Evolutionary conservation across 352 stramenopile genomes (phyloP).

Genomic region (Pythium pyrilobum): DNA sequence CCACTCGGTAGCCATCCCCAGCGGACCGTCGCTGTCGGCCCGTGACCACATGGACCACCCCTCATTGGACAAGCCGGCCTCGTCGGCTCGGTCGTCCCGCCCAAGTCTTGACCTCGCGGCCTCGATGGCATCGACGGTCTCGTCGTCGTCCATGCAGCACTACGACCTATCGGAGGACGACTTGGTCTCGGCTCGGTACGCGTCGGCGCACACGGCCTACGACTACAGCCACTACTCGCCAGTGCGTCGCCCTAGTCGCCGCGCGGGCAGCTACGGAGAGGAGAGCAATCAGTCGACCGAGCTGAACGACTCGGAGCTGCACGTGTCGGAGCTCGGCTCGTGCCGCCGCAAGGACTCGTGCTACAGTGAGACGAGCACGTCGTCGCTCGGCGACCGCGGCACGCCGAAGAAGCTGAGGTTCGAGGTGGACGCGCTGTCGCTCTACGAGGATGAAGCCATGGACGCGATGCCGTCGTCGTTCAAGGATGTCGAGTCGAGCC

Average conservation of each 20-base stretch:
- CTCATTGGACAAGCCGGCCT: conserved; percentile 9
- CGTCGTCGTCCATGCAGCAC: conserved; percentile 33
- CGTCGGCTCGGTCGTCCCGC: not conserved
- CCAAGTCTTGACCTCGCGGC: conserved; percentile 46
- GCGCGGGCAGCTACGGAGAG: conserved; percentile 1
- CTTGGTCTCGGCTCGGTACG: conserved; percentile 3
- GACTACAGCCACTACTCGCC: conserved; percentile 14
- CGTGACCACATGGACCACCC: conserved; percentile 18
- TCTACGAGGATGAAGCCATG: conserved; percentile 16
- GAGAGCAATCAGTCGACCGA: conserved; percentile 5
- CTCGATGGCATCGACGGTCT: conserved; percentile 64
- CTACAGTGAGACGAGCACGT: conserved; percentile 17
- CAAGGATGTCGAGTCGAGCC: conserved; percentile 17
- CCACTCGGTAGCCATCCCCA: conserved; percentile 4
- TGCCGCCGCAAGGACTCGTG: conserved; percentile 17
- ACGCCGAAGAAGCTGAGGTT: conserved; percentile 21
- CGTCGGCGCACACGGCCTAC: conserved; percentile 7
- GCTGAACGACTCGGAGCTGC: conserved; percentile 6
- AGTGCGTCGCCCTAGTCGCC: not conserved
- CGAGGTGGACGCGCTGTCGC: conserved; percentile 17
- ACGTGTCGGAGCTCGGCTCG: conserved; percentile 2
- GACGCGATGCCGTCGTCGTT: conserved; percentile 2
- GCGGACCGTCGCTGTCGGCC: not conserved
- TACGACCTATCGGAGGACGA: conserved; percentile 48
- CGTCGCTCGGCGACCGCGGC: conserved; percentile 5